These are phyloP conservation scores for Tuber brumale DNA, from an alignment of 495 filamentous ascomycete species.

Conservation along the genomic window DNA sequence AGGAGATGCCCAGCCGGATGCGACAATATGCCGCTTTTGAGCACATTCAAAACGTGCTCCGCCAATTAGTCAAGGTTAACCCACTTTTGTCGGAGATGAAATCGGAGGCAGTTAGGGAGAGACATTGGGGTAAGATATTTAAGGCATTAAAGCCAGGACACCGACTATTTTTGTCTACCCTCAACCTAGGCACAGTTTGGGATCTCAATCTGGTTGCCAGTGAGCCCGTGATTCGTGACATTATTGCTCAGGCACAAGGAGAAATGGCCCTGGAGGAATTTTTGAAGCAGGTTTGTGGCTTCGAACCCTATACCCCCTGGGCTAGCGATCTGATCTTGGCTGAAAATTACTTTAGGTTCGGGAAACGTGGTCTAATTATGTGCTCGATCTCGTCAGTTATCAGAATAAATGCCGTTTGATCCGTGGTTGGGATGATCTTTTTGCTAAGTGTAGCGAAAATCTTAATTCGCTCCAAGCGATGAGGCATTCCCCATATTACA, in stretches of 20 bases:
- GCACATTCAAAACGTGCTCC: slow-evolving; percentile 87
- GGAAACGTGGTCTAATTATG: slow-evolving; percentile 92
- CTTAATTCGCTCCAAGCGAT: slow-evolving; percentile 96
- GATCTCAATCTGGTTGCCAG: slow-evolving; percentile 82
- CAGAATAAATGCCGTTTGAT: slow-evolving; percentile 97
- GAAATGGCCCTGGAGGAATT: slow-evolving; percentile 99
- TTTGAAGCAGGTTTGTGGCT: slow-evolving; percentile 62
- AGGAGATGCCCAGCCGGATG: slow-evolving; percentile 99
- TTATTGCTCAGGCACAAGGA: slow-evolving; percentile 91
- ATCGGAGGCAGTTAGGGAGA: slow-evolving; percentile 89
- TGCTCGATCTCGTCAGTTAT: slow-evolving; percentile 89
- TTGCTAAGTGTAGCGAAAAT: slow-evolving; percentile 97
- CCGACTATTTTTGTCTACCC: slow-evolving; percentile 82
- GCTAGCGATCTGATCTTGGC: background rate
- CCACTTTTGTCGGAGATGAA: slow-evolving; percentile 82
- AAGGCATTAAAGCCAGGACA: slow-evolving; percentile 85
- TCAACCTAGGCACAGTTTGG: slow-evolving; percentile 96
- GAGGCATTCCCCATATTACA: slow-evolving; percentile 97
- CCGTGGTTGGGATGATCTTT: slow-evolving; percentile 95
- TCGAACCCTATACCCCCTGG: background rate
- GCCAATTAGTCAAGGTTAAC: slow-evolving; percentile 82
- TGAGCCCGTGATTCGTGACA: slow-evolving; percentile 78
- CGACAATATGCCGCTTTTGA: slow-evolving; percentile 98
- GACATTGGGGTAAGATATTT: slow-evolving; percentile 97
- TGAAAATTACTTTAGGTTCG: slow-evolving; percentile 49